Evolutionary conservation across 2,329 filamentous ascomycete species (phyloP).

Genomic region (Sclerotinia minor): DNA sequence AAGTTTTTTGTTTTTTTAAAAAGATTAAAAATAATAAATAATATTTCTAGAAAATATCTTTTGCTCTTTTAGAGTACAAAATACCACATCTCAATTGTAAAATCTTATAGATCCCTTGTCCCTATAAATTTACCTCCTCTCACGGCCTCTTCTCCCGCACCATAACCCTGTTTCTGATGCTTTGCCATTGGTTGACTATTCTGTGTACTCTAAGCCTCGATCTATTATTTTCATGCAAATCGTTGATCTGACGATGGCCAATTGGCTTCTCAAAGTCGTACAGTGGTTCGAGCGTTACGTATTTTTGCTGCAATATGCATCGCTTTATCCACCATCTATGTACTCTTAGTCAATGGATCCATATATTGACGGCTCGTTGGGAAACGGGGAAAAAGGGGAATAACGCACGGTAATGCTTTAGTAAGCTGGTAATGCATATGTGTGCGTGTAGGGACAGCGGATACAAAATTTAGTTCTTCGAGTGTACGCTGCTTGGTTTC

Average conservation of each 20-base stretch:
- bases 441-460: slow-evolving; percentile 37
- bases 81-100: not conserved
- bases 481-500: slow-evolving; percentile 55
- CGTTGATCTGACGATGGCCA: not conserved
- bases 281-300: not conserved
- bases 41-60: too few species aligned
- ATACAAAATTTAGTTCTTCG: slow-evolving; percentile 50
- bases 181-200: not conserved
- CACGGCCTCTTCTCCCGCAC: too few species aligned
- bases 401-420: slow-evolving; percentile 34
- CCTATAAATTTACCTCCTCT: not conserved
- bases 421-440: slow-evolving; percentile 38
- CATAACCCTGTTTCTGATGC: not conserved
- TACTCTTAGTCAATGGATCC: not conserved
- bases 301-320: not conserved
- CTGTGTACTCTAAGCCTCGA: not conserved
- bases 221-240: slow-evolving; percentile 6
- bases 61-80: too few species aligned
- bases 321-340: slow-evolving; percentile 21
- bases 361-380: not conserved
- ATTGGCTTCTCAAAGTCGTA: slow-evolving; percentile 10
- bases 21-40: too few species aligned
- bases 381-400: too few species aligned
- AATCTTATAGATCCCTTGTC: not conserved
- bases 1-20: too few species aligned